Base-by-base conservation (phyloP, 2,329 filamentous ascomycete species). In the Trichophyton benhamiae region DNA sequence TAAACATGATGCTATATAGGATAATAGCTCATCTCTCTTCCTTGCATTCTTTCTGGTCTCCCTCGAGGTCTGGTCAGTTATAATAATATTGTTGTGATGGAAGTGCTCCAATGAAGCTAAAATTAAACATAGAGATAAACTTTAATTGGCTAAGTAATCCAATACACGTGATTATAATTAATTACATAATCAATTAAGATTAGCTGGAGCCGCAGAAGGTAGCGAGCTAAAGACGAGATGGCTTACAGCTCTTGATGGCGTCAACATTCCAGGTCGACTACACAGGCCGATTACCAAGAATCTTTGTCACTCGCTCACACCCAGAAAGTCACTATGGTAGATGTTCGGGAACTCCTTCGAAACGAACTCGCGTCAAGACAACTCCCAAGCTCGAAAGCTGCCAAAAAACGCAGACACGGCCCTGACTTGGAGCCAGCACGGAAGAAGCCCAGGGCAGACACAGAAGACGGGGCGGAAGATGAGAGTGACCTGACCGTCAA, bases 321-420 rank as follows among this genome's bases (percentile, higher is more conserved):
- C n/a, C 13, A 7, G 17, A 46, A 38, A 44, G 41, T 22, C 46
- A 30, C 52, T 41, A 92, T 94, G 88, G 80, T 88, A 66, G 89
- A 95, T 73, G 55, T 89, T 27, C 87, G 90, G 68, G 83, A 88
- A 41, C 82, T 95, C 57, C 81, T 95, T 62, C 87, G 88, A 67
- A 87, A 86, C 69, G 87, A 92, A 74, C 85, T 89, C 66, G 84
- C 85, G 61, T 82, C 87, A 64, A 85, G 89, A 62, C 83, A 87
- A 65, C 85, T 91, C 68, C 81, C 85, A 59, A 86, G 89, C 67
- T 42, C 59, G n/a, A 52, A 46, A n/a, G 20, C 71, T 48, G 76
- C 72, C 55, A 82, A 80, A 70, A 85, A 84, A 73, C 74, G 82
- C 64, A 85, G 83, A 68, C 77, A 79, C 58, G 75, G 77, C 44